Base-by-base conservation (phyloP, 352 stramenopile species). In the Globisporangium nagaii region DNA sequence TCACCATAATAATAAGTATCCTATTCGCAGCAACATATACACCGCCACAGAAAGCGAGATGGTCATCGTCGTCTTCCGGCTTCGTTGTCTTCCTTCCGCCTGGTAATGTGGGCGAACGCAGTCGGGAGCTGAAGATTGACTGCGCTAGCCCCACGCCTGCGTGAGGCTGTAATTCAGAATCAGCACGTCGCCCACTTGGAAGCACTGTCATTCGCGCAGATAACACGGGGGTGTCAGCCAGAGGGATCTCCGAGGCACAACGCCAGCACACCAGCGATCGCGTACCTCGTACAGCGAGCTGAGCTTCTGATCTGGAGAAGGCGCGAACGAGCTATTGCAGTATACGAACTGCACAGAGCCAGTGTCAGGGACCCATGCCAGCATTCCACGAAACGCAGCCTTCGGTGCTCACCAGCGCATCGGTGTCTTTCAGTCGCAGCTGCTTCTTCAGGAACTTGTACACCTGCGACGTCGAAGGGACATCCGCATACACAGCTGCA, bases 101-200 rank as follows among this genome's bases (percentile, higher is more conserved):
- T 50, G 43, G n/a, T n/a, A n/a, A n/a, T n/a, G n/a, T n/a, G n/a
- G 6, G 37, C n/a, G 3, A 50, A 36, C 27, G 43, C 27, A 27
- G 43, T 37, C 27, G n/a, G n/a, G 43, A 50, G 37, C 30, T 22
- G 17, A 50, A 50, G 43, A 28, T 24, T 36, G n/a, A 20, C 24
- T 30, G 27, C 36, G 5, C 75, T 74, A 92, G 2, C 81, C 84
- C 81, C 84, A 94, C 11, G 84, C 84, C 15, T 94, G 84, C 0
- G 79, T 90, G 25, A 91, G 65, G 60, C 84, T 94, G 66, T 94
- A 94, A 42, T 92, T 94, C 15, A 94, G 71, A n/a, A 94, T 70
- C 7, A 94, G 68, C 1, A 89, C 71, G 44, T 90, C 78, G 0
- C 78, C 78, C 1, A 86, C 75, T 68, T 92, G 81, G 55, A 93